A percentile compares a stretch with the other conserved stretches of the same genome.
phyloP scores from a whole-genome alignment of 108 stramenopile genomes.

The Seminavis robusta region DNA sequence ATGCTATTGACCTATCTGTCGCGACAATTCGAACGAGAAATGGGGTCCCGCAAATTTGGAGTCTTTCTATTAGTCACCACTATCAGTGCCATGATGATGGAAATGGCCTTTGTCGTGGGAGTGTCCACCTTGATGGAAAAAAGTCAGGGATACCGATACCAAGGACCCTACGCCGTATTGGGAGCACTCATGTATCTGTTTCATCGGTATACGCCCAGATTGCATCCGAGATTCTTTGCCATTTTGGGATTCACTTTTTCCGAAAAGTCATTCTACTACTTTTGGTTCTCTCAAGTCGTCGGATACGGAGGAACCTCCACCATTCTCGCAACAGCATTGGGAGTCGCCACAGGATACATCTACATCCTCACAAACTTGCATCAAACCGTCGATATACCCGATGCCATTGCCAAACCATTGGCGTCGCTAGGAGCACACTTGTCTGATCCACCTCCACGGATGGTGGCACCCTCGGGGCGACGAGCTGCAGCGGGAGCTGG shows the following conservation, averaged over 20 bases:
- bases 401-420: neutral
- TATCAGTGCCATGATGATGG: constrained; percentile 25
- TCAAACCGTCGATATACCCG: neutral
- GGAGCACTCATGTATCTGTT: constrained; percentile 59
- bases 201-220: constrained; percentile 52
- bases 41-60: constrained; percentile 53
- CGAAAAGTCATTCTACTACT: constrained; percentile 60
- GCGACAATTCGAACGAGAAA: constrained; percentile 71
- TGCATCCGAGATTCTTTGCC: constrained; percentile 67
- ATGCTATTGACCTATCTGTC: constrained; percentile 39
- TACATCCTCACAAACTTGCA: neutral
- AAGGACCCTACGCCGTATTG: constrained; percentile 46
- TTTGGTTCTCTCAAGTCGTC: constrained; percentile 13
- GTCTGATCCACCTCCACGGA: constrained; percentile 1
- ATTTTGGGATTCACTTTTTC: constrained; percentile 58
- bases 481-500: neutral
- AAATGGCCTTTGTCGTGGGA: constrained; percentile 21
- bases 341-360: neutral
- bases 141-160: constrained; percentile 13
- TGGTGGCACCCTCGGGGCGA: neutral
- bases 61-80: constrained; percentile 33
- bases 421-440: neutral
- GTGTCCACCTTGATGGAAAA: no score
- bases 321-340: neutral
- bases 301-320: neutral